These are phyloP conservation scores for Simmondsia chinensis DNA, from an alignment of 148 eudicot genomes.

Conservation along the genomic window DNA sequence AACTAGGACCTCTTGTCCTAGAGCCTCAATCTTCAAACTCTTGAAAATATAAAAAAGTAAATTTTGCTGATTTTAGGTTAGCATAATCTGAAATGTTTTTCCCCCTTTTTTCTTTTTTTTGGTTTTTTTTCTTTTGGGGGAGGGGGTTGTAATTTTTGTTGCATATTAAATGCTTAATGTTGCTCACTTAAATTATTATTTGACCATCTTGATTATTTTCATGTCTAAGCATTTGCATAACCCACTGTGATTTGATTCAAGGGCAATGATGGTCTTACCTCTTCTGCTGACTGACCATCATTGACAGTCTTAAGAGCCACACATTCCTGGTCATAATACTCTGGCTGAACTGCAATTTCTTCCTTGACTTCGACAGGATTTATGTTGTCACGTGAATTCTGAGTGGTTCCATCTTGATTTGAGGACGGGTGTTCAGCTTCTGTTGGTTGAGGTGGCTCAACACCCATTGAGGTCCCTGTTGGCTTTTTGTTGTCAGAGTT, in stretches of 20 bases:
- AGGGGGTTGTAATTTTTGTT: too few species aligned
- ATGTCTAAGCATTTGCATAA: too few species aligned
- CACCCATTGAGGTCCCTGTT: background rate
- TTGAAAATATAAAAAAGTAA: too few species aligned
- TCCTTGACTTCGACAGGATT: background rate
- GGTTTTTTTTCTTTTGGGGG: too few species aligned
- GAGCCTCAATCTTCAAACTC: too few species aligned
- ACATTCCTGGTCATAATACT: background rate
- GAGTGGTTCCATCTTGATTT: background rate
- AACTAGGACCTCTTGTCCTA: too few species aligned
- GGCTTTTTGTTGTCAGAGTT: conserved; percentile 1
- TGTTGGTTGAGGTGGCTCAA: background rate
- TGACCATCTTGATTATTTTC: too few species aligned
- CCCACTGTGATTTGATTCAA: too few species aligned
- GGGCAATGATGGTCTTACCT: background rate
- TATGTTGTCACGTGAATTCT: background rate
- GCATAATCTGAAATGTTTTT: too few species aligned
- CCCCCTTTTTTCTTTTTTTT: too few species aligned
- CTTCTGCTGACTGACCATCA: background rate
- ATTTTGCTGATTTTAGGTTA: too few species aligned
- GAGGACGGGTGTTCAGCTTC: conserved; percentile 4
- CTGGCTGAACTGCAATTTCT: background rate
- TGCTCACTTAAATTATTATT: background rate
- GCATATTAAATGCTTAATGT: too few species aligned
- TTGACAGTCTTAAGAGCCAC: background rate